Base-by-base conservation (phyloP, 2,329 filamentous ascomycete genomes). In the Dactylellina leptospora region DNA sequence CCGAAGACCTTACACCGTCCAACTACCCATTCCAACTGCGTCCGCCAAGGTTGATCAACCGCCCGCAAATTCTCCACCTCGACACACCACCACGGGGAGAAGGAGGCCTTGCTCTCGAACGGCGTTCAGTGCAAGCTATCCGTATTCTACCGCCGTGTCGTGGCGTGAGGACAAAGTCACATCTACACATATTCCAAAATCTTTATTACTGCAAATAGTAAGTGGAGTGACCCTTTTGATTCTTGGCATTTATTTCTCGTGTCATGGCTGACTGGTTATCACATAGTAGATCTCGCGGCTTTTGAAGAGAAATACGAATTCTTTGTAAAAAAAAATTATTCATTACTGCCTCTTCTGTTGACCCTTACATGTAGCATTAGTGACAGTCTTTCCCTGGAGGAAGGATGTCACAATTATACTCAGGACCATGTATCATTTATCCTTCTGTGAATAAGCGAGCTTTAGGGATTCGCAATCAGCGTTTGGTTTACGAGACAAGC, bases 41-140 rank as follows among this genome's bases (percentile, higher is more conserved):
- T 30, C 59, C 22, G 51, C 68, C 47, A 72, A 72, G 53, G 40
- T 63, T 5, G 59, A 58, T 30, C 38, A 51, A 10, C 44, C 38
- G 50, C 30, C 61, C 51, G 44, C 51, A 13, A 30, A 33, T 23
- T n/a, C 60, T 16, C 23, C 18, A 10, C 54, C 16, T 10, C 53
- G 27, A 13, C 18, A 44, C 22, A 23, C 50, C 9, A 60, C 38
- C 18, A 13, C 10, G 6, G 28, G 11, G 9, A 44, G 58, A 23
- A 30, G 28, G 30, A 63, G 44, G n/a, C 33, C 66, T 18, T 72
- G 51, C 18, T 72, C 68, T 10, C 45, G 59, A 16, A 72, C 68
- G 13, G 68, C 68, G 22, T 72, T 72, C 47, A 72, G 53, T 20
- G 68, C 68, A n/a, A 72, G 68, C n/a, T 72, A 72, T 36, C 59